Conservation (phyloP, 305 asterid species). For the Nicotiana rustica region DNA sequence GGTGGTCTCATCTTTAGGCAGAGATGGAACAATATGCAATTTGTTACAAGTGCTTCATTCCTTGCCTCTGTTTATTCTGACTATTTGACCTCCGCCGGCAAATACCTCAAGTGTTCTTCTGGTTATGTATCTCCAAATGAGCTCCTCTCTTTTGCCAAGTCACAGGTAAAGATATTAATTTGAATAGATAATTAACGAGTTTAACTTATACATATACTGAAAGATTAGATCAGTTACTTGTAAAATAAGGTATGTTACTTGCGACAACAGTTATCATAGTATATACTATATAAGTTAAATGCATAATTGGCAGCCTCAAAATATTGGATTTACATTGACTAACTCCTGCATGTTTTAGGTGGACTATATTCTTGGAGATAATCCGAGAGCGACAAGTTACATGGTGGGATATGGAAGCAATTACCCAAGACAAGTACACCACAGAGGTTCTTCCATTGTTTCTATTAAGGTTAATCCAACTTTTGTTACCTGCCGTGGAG, state of each 20-base stretch:
- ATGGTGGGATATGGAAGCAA: conserved; percentile 99
- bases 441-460: conserved; percentile 91
- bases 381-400: conserved; percentile 98
- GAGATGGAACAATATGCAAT: conserved; percentile 98
- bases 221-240: too few relatives aligned
- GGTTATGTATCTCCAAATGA: conserved; percentile 73
- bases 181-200: not conserved
- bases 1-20: conserved; percentile 92
- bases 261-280: too few relatives aligned
- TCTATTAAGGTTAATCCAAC: conserved; percentile 75
- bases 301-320: too few relatives aligned
- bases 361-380: conserved; percentile 96
- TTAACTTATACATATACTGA: too few relatives aligned
- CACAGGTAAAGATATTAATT: conserved; percentile 62
- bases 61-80: conserved; percentile 89
- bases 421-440: conserved; percentile 91
- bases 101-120: conserved; percentile 64
- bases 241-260: too few relatives aligned
- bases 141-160: conserved; percentile 83
- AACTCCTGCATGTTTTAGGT: conserved; percentile 51
- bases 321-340: not conserved
- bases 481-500: conserved; percentile 90
- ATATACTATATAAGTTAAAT: too few relatives aligned
- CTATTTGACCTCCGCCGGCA: conserved; percentile 78
- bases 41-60: conserved; percentile 94